phyloP scores from a whole-genome alignment of 225 moss, liverwort and hornwort species.

The Marchantia paleacea region DNA sequence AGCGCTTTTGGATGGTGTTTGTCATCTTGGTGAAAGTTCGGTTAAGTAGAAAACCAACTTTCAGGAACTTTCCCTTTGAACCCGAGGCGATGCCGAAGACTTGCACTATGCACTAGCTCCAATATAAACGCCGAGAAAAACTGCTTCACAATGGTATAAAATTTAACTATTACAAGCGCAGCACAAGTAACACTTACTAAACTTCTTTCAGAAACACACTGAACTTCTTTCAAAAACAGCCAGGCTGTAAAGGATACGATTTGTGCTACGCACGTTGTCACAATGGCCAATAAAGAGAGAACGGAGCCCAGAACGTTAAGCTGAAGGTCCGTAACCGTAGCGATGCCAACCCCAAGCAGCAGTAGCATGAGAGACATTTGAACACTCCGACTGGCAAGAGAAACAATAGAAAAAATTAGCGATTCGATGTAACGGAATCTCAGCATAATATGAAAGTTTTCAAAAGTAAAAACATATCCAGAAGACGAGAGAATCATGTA shows the following conservation, averaged over 20 bases:
- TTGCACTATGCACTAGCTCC: neutral
- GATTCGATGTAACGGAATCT: neutral
- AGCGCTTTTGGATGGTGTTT: slow-evolving; percentile 58
- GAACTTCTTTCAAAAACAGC: neutral
- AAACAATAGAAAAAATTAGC: neutral
- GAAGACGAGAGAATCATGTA: neutral
- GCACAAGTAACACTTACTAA: neutral
- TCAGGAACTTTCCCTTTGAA: neutral
- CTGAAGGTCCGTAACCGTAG: slow-evolving; percentile 56
- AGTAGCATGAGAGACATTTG: slow-evolving; percentile 72
- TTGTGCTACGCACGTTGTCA: slow-evolving; percentile 85
- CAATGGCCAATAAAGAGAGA: slow-evolving; percentile 51
- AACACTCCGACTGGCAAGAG: slow-evolving; percentile 64
- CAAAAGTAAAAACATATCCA: neutral
- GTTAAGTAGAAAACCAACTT: slow-evolving; percentile 44
- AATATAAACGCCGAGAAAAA: neutral
- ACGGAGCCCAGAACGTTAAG: slow-evolving; percentile 49
- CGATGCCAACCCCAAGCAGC: slow-evolving; percentile 57
- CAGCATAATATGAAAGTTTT: neutral
- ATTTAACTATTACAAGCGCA: neutral
- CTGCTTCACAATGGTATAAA: neutral
- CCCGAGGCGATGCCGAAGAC: neutral
- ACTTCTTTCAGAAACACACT: neutral
- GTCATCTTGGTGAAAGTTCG: slow-evolving; percentile 46
- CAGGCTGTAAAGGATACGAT: slow-evolving; percentile 64